Evolutionary conservation across 169 alveolate species (phyloP), one percentile per base, ranked within the genome.

Genomic region (Babesia ovata): DNA sequence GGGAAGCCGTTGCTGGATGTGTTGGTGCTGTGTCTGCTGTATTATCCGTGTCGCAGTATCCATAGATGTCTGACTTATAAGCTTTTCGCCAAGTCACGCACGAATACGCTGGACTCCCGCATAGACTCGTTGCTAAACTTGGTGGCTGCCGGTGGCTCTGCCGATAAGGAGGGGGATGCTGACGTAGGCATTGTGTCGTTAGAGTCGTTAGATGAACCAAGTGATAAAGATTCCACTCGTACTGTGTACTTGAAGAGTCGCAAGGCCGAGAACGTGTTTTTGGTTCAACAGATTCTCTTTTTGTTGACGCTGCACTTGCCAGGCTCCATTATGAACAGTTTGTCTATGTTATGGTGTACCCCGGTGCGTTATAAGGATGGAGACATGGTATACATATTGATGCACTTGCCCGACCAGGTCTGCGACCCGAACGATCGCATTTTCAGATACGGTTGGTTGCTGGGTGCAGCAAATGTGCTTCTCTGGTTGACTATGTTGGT

Each of bases 321-420:
- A 16, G 21, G 75, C 8, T 26, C 46, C 28, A 9, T 63, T n/a
- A 53, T 79, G 22, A 79, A 71, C 61, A 56, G 75, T 36, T 53
- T 79, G 52, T 69, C 87, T 28, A 59, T 79, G 84, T 24, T 79
- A 7, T 79, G 87, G 87, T 79, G 82, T 48, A 36, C 67, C 10
- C 39, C 77, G 26, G 84, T 67, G 45, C 29, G 73, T 11, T 75
- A 75, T 60, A 75, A 75, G 61, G 56, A 66, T 3, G 81, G 70
- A 12, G 70, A 22, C 33, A n/a, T 19, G 33, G 19, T 75, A 13
- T 42, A 59, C 42, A 77, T 79, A 21, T 66, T 79, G 26, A 46
- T 79, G 76, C 83, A 79, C 53, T 22, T 79, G 62, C 87, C 87
- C 13, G 75, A 79, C 17, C 87, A 79, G 70, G 67, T 60, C 4